Base-by-base conservation (phyloP, 2,329 filamentous ascomycete genomes). In the Pyrenophora teres region DNA sequence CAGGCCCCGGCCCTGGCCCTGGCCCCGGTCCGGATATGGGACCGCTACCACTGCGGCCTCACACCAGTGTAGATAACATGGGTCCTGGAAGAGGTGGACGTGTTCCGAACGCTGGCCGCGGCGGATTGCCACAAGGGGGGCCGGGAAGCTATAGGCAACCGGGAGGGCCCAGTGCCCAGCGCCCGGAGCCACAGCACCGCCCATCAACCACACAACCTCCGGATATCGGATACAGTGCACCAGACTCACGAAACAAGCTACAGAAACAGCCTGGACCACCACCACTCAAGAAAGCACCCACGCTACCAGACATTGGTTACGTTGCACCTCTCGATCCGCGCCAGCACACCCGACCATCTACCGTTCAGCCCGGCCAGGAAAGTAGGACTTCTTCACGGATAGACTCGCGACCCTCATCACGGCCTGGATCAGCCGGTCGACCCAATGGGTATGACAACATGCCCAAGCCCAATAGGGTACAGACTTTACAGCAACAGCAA, bases 211-310 rank as follows among this genome's bases (percentile, higher is more conserved):
- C 73, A 54, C 66, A 66, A 37, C 74, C 68, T 40, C 55, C 69
- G 15, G 77, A 78, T 45, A 72, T 77, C 23, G 76, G 77, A 18
- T 79, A 72, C 62, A 64, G 63, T 32, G 75, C 76, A 3, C 63
- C 75, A 43, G 75, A 82, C 32, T 76, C 76, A 30, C 74, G 74
- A 37, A 72, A 72, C 49, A 76, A 74, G 47, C 66, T 76, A 13
- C 77, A 79, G 50, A 76, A 77, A 52, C 70, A 65, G 12, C 62
- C 65, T 37, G 52, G 53, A 12, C 48, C 59, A 40, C 48, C 59
- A 40, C 63, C 60, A 3, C 57, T 68, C 19, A 67, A 68, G 58
- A 73, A 72, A 54, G 56, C 66, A 32, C 61, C 65, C 16, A 68
- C 68, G 12, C 37, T 73, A 21, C 68, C 69, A 10, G 71, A 74